Base-by-base conservation (phyloP, 2,329 filamentous ascomycete genomes). In the Elsinoe australis region DNA sequence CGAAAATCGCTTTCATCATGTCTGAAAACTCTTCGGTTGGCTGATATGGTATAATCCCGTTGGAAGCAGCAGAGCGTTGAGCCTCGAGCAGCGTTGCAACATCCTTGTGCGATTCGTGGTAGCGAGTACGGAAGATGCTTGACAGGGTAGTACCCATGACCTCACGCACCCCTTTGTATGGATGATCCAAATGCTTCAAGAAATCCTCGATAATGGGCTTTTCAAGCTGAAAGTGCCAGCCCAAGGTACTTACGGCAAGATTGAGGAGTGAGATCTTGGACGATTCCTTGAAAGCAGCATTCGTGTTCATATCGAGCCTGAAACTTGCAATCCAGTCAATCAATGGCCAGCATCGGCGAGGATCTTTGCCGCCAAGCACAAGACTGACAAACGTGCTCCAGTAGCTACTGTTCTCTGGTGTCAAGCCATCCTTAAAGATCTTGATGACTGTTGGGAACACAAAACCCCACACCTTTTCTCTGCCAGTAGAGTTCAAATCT, bases 221-320 rank as follows among this genome's bases (percentile, higher is more conserved):
- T 56, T 94, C 87, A 8, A 87, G 73, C 53, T 87, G 87, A 73
- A 95, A 98, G 64, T 98, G 92, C 92, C 94, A 98, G 1, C 92
- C 92, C 28, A 82, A 79, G 58, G 95, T 88, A 35, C 82, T 81
- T 51, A 98, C 85, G 53, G 86, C 78, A 56, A 94, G 87, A 56
- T 95, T 87, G 14, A 98, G 73, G 22, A 98, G 71, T 55, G 92
- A 83, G 12, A 98, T 87, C 70, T 96, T 95, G 21, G 90, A 94
- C 49, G 90, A 95, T 64, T 98, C 94, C 64, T 98, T 98, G 75
- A 98, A 98, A 0, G 92, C 92, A 3, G 94, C 92, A 61, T 96
- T 95, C 0, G 90, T 95, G 4, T 79, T 74, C 83, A 96, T 90
- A 62, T 98, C 92, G 7, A 98, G 74, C 22, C 87, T 79, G 76